Evolutionary conservation across 441 rosid genomes (phyloP).

Genomic region (Corymbia calophylla): DNA sequence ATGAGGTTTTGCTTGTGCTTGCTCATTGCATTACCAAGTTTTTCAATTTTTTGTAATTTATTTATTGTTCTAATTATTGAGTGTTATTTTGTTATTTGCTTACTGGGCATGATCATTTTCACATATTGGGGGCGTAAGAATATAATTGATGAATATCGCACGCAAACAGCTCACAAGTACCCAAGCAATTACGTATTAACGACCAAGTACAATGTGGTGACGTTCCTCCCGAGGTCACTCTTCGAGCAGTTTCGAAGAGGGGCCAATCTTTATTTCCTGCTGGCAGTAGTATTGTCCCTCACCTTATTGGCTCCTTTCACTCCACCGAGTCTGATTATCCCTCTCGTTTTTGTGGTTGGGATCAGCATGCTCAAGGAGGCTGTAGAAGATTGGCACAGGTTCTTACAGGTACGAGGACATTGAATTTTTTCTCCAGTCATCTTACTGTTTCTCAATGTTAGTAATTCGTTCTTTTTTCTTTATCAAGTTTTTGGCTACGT

Average conservation of each 20-base stretch:
- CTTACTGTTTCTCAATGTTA: neutral
- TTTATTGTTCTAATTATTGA: no score
- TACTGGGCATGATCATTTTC: no score
- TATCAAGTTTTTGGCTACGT: neutral
- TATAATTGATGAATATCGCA: no score
- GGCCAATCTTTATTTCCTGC: slow-evolving; percentile 60
- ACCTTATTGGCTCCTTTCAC: slow-evolving; percentile 40
- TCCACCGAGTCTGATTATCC: slow-evolving; percentile 41
- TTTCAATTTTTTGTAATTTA: no score
- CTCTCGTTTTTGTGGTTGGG: slow-evolving; percentile 57
- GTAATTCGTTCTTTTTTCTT: neutral
- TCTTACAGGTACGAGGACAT: slow-evolving; percentile 33
- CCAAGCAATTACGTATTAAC: slow-evolving; percentile 47
- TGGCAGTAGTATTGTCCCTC: slow-evolving; percentile 46
- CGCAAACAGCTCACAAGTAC: slow-evolving; percentile 22
- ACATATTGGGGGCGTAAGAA: no score
- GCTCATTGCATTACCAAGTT: no score
- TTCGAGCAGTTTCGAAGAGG: slow-evolving; percentile 71
- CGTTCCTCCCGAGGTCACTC: slow-evolving; percentile 56
- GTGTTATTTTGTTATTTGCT: no score
- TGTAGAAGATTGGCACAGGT: slow-evolving; percentile 66
- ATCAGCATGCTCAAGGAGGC: slow-evolving; percentile 66
- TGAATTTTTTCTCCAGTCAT: neutral
- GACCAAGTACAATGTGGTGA: slow-evolving; percentile 46
- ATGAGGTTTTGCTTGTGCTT: no score